Evolutionary conservation across 768 basidiomycete genomes (phyloP).

Genomic region (Asterophora lycoperdoides): DNA sequence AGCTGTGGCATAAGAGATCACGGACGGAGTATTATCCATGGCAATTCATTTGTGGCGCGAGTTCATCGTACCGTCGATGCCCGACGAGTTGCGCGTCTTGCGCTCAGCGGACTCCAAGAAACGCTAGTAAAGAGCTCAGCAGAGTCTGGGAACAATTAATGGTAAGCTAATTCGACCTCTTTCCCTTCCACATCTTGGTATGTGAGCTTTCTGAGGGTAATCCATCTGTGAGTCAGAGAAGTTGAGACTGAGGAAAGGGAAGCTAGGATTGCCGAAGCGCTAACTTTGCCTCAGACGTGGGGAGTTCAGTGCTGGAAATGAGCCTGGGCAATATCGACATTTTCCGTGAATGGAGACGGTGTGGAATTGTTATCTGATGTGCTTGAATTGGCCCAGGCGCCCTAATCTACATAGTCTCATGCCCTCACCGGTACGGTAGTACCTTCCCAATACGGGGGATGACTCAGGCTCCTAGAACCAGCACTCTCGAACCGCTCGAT

Average conservation of each 20-base stretch:
- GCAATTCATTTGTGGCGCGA: neutral
- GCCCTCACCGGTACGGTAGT: too few species aligned
- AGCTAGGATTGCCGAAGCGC: conserved; percentile 11
- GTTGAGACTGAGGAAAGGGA: neutral
- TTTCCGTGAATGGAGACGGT: neutral
- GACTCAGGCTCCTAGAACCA: too few species aligned
- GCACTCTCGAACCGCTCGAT: too few species aligned
- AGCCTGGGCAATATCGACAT: conserved; percentile 39
- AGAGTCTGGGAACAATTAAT: neutral
- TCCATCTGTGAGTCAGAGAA: conserved; percentile 61
- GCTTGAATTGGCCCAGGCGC: too few species aligned
- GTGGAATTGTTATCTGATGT: neutral
- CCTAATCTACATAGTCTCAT: too few species aligned
- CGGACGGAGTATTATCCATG: neutral
- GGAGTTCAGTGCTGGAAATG: conserved; percentile 46
- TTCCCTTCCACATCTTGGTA: conserved; percentile 77
- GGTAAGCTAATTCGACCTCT: conserved; percentile 42
- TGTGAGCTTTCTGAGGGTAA: conserved; percentile 75
- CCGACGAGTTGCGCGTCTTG: conserved; percentile 69
- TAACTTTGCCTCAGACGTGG: conserved; percentile 56
- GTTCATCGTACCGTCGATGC: conserved; percentile 67
- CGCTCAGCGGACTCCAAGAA: conserved; percentile 90
- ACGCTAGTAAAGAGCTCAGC: conserved; percentile 40
- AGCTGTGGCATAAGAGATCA: conserved; percentile 40
- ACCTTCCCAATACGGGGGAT: too few species aligned